Percentiles rank a stretch among this genome's conserved stretches.
phyloP scores from a whole-genome alignment of 2,329 filamentous ascomycete species.

The Talaromyces sp. region DNA sequence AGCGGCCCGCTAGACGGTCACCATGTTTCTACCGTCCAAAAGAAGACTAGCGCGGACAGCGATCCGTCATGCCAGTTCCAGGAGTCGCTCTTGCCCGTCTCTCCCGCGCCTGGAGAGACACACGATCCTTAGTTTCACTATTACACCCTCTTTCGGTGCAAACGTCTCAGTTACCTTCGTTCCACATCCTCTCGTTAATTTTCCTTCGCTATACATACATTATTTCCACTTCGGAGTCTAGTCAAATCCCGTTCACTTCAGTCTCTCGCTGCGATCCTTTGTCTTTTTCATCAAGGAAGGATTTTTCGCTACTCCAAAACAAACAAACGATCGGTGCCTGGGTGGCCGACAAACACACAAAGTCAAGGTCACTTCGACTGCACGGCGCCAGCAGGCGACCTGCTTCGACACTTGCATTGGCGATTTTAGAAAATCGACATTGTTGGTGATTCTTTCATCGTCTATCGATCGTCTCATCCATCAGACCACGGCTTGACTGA shows the following conservation, averaged over 20 bases:
- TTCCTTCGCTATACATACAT: background rate
- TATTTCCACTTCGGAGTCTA: background rate
- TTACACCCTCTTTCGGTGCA: slow-evolving; percentile 7
- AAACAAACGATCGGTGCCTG: slow-evolving; percentile 1
- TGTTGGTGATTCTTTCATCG: background rate
- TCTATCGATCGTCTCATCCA: slow-evolving; percentile 17
- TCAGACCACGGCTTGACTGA: slow-evolving; percentile 5
- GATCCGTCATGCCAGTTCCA: slow-evolving; percentile 14
- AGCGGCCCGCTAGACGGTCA: slow-evolving; percentile 17
- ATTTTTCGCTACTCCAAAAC: background rate
- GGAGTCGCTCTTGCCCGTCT: slow-evolving; percentile 9
- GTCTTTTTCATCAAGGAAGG: slow-evolving; percentile 6
- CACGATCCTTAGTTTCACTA: slow-evolving; percentile 6
- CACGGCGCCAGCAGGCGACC: slow-evolving; percentile 16
- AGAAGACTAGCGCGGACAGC: slow-evolving; percentile 11
- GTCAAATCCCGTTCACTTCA: background rate
- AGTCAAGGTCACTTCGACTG: slow-evolving; percentile 12
- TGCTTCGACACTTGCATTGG: slow-evolving; percentile 1
- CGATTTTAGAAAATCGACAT: background rate
- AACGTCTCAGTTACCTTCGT: background rate
- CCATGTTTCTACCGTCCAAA: slow-evolving; percentile 16
- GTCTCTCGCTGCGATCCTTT: slow-evolving; percentile 10
- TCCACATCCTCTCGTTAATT: slow-evolving; percentile 14
- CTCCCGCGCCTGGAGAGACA: background rate
- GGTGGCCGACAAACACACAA: background rate